A percentile compares a stretch with the other conserved stretches of the same genome.
These are phyloP conservation scores for Talinum fruticosum DNA, from an alignment of 148 eudicot species.

Conservation along the genomic window DNA sequence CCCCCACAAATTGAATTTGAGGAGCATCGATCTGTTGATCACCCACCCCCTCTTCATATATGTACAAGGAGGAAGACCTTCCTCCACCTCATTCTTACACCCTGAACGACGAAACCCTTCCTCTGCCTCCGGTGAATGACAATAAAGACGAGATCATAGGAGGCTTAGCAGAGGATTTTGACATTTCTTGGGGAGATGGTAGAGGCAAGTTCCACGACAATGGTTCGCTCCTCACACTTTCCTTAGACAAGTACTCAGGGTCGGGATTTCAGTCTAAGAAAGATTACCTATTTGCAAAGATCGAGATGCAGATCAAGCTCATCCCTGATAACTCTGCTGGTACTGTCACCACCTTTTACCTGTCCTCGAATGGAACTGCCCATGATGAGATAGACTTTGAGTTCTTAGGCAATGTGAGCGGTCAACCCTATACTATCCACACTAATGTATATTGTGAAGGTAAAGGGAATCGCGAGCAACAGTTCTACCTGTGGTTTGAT, in stretches of 20 bases:
- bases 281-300: conserved; percentile 36
- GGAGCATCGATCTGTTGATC: background rate
- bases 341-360: conserved; percentile 39
- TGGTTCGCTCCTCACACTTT: conserved; percentile 33
- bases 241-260: conserved; percentile 37
- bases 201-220: conserved; percentile 34
- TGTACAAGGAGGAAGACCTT: background rate
- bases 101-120: background rate
- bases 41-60: conserved; percentile 7
- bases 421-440: conserved; percentile 43
- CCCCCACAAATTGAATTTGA: conserved; percentile 12
- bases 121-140: background rate
- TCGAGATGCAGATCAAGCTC: conserved; percentile 38
- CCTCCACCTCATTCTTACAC: conserved; percentile 4
- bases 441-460: conserved; percentile 41
- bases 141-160: conserved; percentile 11
- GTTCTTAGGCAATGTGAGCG: conserved; percentile 41
- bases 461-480: conserved; percentile 39
- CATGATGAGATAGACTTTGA: conserved; percentile 52
- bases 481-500: conserved; percentile 43
- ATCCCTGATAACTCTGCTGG: conserved; percentile 42
- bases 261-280: conserved; percentile 41
- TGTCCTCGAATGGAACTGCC: conserved; percentile 28
- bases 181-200: conserved; percentile 38
- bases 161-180: conserved; percentile 34